Evolutionary conservation across 495 filamentous ascomycete species (phyloP), one percentile per base, ranked within the genome.

Genomic region (Niebla homalea): DNA sequence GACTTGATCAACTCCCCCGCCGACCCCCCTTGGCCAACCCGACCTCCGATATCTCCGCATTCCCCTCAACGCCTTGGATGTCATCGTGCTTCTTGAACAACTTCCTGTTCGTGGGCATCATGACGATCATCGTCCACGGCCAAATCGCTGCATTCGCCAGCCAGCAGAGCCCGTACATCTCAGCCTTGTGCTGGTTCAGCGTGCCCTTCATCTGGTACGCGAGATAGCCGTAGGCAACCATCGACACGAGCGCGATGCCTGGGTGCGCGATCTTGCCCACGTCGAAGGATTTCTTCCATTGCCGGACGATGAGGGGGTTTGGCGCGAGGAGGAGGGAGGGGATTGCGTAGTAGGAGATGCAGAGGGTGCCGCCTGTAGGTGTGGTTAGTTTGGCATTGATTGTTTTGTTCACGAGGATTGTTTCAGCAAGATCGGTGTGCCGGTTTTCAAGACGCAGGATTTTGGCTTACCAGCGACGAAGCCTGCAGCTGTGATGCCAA

Each of bases 271-370:
- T 36, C 19, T 58, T 63, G 36, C 70, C 75, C 2, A 38, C 49
- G 29, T 57, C 21, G 59, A 59, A 72, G 22, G 62, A 50, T 19
- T 44, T 50, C 40, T 57, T 39, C 75, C 74, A 81, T 60, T 80
- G 75, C 15, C 51, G 56, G 16, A 73, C 70, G 43, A 79, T 64
- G 11, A 79, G 55, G 0, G 72, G 67, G 5, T 67, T 57, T 0
- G 78, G 78, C 0, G 74, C 70, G 43, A 72, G 58, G 19, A 80
- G 67, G 12, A 80, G 55, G 42, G 67, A 64, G 4, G 78, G 78
- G 10, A 76, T 55, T 22, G 68, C 36, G 43, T 69, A 50, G 60
- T 64, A 54, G 18, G 70, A 74, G 46, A 73, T 40, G 40, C 64
- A 40, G 46, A 70, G 55, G 49, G 59, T 69, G 40, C 60, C 54